A percentile compares a stretch with the other conserved stretches of the same genome.
phyloP scores from a whole-genome alignment of 495 filamentous ascomycete genomes.

The Platismatia glauca region DNA sequence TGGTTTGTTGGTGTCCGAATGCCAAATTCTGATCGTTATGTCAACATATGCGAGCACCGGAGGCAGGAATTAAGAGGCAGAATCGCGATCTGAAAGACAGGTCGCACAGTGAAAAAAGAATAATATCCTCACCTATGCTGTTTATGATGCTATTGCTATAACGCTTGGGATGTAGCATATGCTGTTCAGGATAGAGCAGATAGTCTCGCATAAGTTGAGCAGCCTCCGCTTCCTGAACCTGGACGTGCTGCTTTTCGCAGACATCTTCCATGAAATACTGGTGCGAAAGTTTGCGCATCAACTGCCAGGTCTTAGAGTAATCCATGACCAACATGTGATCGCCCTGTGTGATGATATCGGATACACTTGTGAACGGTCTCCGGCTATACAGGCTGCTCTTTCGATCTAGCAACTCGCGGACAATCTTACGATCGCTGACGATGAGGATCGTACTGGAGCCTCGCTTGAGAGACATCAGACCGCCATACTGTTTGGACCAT shows the following conservation, averaged over 20 bases:
- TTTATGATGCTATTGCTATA: slow-evolving; percentile 38
- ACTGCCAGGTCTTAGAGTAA: slow-evolving; percentile 30
- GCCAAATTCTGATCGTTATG: too few relatives aligned
- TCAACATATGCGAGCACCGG: too few relatives aligned
- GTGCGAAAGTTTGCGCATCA: slow-evolving; percentile 33
- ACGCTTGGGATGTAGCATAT: slow-evolving; percentile 39
- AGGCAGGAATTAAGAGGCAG: neutral
- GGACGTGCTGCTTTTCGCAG: slow-evolving; percentile 22
- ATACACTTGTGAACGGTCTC: neutral
- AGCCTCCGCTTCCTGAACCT: slow-evolving; percentile 23
- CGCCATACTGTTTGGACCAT: neutral
- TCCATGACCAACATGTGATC: slow-evolving; percentile 28
- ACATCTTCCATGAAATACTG: slow-evolving; percentile 32
- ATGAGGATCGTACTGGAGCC: neutral
- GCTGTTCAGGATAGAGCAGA: slow-evolving; percentile 30
- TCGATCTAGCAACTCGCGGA: neutral
- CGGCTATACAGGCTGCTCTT: neutral
- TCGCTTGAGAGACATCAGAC: neutral
- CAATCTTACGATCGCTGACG: neutral
- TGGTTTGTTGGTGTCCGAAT: too few relatives aligned
- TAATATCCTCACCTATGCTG: too few relatives aligned
- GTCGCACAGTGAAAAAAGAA: neutral
- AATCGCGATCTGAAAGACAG: slow-evolving; percentile 29
- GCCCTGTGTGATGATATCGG: neutral
- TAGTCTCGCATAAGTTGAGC: slow-evolving; percentile 31